Evolutionary conservation across 306 rosid species (phyloP).

Genomic region (Benincasa hispida): DNA sequence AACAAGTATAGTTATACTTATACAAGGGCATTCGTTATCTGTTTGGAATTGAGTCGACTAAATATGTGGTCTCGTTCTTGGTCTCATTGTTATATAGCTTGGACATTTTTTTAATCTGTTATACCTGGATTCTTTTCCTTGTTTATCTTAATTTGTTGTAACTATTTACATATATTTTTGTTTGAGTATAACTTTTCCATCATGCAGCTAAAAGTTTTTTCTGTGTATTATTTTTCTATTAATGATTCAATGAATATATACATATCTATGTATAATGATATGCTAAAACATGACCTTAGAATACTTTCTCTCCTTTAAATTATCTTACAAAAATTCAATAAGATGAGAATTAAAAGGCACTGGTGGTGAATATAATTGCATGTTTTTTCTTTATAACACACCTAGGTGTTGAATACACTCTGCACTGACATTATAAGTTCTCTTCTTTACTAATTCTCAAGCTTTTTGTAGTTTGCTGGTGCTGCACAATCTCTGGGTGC

Average conservation of each 20-base stretch:
- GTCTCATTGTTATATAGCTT: neutral
- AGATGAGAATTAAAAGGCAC: neutral
- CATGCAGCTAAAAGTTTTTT: neutral
- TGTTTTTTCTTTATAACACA: neutral
- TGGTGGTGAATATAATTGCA: neutral
- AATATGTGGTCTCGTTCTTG: neutral
- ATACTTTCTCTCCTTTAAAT: neutral
- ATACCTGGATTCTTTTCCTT: neutral
- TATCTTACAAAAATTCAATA: neutral
- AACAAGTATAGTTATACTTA: neutral
- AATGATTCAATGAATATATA: neutral
- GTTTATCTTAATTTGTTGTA: neutral
- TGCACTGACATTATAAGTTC: neutral
- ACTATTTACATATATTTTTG: neutral
- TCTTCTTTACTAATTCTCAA: constrained; percentile 5
- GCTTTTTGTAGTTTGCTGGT: constrained; percentile 73
- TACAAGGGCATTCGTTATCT: neutral
- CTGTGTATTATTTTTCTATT: neutral
- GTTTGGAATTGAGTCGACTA: neutral
- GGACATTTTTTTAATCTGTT: neutral
- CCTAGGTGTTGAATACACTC: neutral
- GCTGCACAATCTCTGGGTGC: constrained; percentile 98
- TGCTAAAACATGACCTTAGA: neutral
- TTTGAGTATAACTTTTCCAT: neutral
- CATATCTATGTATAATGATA: neutral